phyloP scores from a whole-genome alignment of 805 yeast genomes.

The Spathaspora boniae region DNA sequence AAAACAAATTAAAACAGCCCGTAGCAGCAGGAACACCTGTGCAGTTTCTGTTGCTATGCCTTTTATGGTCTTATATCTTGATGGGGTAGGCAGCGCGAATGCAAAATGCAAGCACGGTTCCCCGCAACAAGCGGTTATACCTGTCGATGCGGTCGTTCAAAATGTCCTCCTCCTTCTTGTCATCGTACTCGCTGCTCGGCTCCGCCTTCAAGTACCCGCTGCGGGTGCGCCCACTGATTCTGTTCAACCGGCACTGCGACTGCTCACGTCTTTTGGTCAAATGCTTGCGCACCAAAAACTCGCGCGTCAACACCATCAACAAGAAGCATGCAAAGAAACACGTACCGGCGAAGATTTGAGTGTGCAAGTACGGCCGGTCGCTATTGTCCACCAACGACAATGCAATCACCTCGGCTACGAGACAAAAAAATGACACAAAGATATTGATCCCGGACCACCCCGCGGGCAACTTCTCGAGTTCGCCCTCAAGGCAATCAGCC shows the following conservation, averaged over 20 bases:
- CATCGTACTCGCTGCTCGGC: no score
- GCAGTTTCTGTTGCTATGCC: no score
- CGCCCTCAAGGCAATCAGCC: constrained; percentile 19
- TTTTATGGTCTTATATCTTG: constrained; percentile 19
- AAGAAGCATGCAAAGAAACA: constrained; percentile 42
- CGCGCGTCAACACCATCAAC: constrained; percentile 47
- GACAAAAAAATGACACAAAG: constrained; percentile 26
- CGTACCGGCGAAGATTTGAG: constrained; percentile 59
- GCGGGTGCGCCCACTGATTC: constrained; percentile 6
- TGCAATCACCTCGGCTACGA: constrained; percentile 54
- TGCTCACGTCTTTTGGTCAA: constrained; percentile 17
- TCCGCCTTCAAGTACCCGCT: constrained; percentile 11
- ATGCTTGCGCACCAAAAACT: constrained; percentile 45
- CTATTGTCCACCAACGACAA: constrained; percentile 36
- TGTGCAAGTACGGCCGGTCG: constrained; percentile 48
- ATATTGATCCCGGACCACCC: constrained; percentile 40
- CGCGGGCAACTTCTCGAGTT: constrained; percentile 26
- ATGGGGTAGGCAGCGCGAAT: constrained; percentile 21
- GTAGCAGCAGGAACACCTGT: no score
- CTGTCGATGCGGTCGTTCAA: constrained; percentile 17
- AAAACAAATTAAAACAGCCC: background rate
- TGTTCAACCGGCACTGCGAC: constrained; percentile 4
- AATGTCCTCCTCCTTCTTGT: constrained; percentile 7
- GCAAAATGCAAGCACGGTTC: constrained; percentile 8
- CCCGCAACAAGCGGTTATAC: constrained; percentile 14